Evolutionary conservation across 768 basidiomycete species (phyloP), one percentile per base, ranked within the genome.

Genomic region (Neoboletus magnificus): DNA sequence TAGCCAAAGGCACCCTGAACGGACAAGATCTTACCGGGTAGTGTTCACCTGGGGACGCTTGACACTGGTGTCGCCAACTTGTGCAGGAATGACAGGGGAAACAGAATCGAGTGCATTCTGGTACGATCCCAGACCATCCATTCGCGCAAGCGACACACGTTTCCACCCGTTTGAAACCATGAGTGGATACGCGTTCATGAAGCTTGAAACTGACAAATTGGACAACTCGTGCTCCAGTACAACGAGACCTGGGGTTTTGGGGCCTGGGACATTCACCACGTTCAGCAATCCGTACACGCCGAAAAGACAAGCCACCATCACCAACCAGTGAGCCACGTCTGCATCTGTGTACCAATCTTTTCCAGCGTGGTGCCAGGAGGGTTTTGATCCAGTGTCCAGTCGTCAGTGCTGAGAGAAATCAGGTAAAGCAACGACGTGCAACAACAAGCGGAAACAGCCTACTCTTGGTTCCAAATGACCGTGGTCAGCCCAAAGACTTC

Each of bases 391-490:
- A 91, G 72, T 42, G 79, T 79, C 93, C 92, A 95, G 69, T 95
- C 93, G 25, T 74, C 69, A 15, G 91, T 85, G 66, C 89, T 91
- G 64, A 53, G 53, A 18, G 23, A 20, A 16, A 48, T 54, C 27
- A 52, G 25, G n/a, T 32, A 23, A 40, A 27, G 23, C 22, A 42
- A 53, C 16, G 13, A 42, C 27, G 27, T 27, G 27, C 27, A 27
- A 27, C 27, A 27, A 27, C 37, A 47, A 36, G 5, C 13, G 22
- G 23, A 59, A 22, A 46, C 2, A 8, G 57, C 82, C 50, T 73
- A 91, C 89, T 95, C 94, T 56, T 85, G 82, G 71, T 96, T 94
- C 95, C 95, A 98, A 61, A 91, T 73, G 52, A 95, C 81, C n/a
- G 90, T 88, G 22, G 79, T 78, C 59, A 98, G 71, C 25, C 90